Base-by-base conservation (phyloP, 169 alveolate genomes). In the Eimeria praecox region DNA sequence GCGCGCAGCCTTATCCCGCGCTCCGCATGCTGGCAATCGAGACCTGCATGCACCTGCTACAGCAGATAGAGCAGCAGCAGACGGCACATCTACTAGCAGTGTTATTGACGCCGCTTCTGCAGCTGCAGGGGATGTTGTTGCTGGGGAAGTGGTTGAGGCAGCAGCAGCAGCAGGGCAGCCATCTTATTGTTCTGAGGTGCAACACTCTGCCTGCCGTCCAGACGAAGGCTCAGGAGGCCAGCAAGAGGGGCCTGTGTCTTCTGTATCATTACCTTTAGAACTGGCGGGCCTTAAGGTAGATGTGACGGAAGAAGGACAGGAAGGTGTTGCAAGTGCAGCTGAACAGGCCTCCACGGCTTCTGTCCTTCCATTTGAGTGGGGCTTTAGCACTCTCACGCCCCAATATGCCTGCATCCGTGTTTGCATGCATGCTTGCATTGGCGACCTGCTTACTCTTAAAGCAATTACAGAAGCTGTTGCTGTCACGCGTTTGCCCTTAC, bases 61-160 rank as follows among this genome's bases (percentile, higher is more conserved):
- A 71, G 24, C 83, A 35, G 52, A 22, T 5, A 52, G 54, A 71
- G 83, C 83, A 71, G 54, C 83, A 35, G 83, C 83, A 71, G 83
- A 27, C 83, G 83, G 52, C n/a, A 40, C 83, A 3, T 33, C 54
- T 18, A 71, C 54, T 2, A 40, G 52, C 52, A 27, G 16, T 12
- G n/a, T 2, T 35, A 71, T 40, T 10, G 54, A 33, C 27, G 16
- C 52, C 52, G 14, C 24, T 16, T 71, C 83, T 71, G n/a, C 83
- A 33, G n/a, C 33, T 2, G 54, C 83, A 35, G 52, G n/a, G 30
- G 83, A 5, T 35, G 83, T 52, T 71, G 83, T 22, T 71, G 14
- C 44, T 35, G 54, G 33, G 35, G 83, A 12, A 10, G 83, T 20
- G 52, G 52, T 18, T 27, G 49, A 9, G 52, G 83, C 5, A 20